A percentile compares a stretch with the other conserved stretches of the same genome.
Evolutionary conservation across 2,329 filamentous ascomycete species (phyloP).

Genomic region (Pseudodiploospora longispora): DNA sequence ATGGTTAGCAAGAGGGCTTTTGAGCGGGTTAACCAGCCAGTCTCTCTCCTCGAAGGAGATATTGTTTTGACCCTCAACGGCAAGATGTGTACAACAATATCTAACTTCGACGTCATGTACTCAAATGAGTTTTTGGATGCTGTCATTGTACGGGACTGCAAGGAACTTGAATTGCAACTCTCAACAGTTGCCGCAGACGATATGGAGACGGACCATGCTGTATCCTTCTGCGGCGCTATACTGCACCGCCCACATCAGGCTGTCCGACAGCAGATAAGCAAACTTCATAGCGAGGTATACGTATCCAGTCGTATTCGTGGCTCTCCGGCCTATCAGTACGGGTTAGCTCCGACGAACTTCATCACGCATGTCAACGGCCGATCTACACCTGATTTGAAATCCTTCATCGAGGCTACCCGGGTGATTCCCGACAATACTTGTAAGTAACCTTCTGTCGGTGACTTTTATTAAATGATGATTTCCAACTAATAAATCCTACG

Average conservation of each 20-base stretch:
- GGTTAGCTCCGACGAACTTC: conserved; percentile 92
- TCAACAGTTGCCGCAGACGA: conserved; percentile 83
- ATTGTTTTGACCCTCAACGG: conserved; percentile 86
- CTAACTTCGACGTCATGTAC: conserved; percentile 95
- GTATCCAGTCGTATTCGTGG: conserved; percentile 80
- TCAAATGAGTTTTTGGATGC: conserved; percentile 75
- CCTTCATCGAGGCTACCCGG: conserved; percentile 73
- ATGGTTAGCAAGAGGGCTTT: conserved; percentile 90
- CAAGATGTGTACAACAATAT: conserved; percentile 86
- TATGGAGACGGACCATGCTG: conserved; percentile 83
- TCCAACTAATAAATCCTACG: conserved; percentile 11
- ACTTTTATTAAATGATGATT: background rate
- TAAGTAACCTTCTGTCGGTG: conserved; percentile 30
- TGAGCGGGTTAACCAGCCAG: conserved; percentile 41
- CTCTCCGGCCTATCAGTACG: conserved; percentile 81
- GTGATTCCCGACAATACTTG: conserved; percentile 93
- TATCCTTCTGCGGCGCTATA: conserved; percentile 92
- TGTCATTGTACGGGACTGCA: conserved; percentile 74
- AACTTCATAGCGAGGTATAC: conserved; percentile 93
- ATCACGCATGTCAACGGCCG: conserved; percentile 92
- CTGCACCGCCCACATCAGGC: conserved; percentile 92
- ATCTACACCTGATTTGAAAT: conserved; percentile 70
- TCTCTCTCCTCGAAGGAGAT: conserved; percentile 76
- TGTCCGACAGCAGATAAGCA: conserved; percentile 93
- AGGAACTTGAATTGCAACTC: conserved; percentile 69